Evolutionary conservation across 768 basidiomycete genomes (phyloP), one percentile per base, ranked within the genome.

Genomic region (Naematelia encephala): DNA sequence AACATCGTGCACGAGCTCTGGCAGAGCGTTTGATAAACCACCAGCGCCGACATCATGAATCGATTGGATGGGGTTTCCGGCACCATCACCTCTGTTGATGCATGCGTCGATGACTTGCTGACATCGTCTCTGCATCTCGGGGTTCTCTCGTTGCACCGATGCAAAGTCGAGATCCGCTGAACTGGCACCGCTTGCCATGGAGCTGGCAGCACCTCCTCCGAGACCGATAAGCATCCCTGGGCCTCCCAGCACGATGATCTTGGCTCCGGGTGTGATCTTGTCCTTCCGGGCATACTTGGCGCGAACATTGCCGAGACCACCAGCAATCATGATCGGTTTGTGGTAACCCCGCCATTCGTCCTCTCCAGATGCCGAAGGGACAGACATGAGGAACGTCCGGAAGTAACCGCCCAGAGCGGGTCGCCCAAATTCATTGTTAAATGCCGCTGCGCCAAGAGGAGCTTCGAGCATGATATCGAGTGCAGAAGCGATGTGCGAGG

Each of bases 291-390:
- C 86, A 67, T 89, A 93, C 62, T 83, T 79, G 3, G 88, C 86
- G 14, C 90, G 86, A 42, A 98, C 93, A 70, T 89, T 97, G 3
- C 96, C 96, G 63, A 92, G 85, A 23, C 96, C 96, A 19, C 96
- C 96, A 5, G 96, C 94, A 64, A 99, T 88, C 96, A 99, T 99
- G 80, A 99, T 96, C 13, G 96, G 96, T 77, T 99, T 99, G 80
- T 98, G 96, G 77, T 97, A 99, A 0, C 96, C 96, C 54, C 93
- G 78, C 66, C 77, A 70, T 57, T 76, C 66, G 52, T 73, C 61
- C 3, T 81, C 82, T 39, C 84, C 84, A 30, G 77, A 74, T 8
- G 80, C 78, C 27, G 84, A 74, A 21, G 86, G 82, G 1, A 91
- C 82, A 46, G 83, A 82, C 77, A 96, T 90, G 11, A 87, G 82